Conservation (phyloP, 2,329 filamentous ascomycete genomes). For the Aphanocladium album region DNA sequence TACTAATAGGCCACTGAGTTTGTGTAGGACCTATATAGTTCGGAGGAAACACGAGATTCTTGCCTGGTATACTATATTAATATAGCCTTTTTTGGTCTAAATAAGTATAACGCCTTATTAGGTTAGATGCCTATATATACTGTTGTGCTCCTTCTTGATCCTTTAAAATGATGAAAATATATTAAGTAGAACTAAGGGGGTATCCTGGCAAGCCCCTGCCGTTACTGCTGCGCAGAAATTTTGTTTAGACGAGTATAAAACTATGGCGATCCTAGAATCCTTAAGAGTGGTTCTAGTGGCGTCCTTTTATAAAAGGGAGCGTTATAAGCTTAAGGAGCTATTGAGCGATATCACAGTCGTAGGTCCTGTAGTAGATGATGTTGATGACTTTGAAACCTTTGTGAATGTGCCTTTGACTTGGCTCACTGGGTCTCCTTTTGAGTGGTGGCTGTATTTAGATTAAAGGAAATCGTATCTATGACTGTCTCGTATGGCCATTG, state of each 20-base stretch:
- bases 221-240: conserved; percentile 1
- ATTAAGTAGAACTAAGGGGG: no score
- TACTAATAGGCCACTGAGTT: no score
- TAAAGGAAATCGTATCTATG: background rate
- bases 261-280: conserved; percentile 3
- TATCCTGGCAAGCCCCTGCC: no score
- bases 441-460: conserved; percentile 4
- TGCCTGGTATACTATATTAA: conserved; percentile 12
- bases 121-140: conserved; percentile 13
- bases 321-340: background rate
- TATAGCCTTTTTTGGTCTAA: conserved; percentile 15
- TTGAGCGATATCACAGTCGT: conserved; percentile 7
- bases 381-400: conserved; percentile 1
- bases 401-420: background rate
- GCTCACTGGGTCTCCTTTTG: background rate
- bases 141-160: conserved; percentile 8
- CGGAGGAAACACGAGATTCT: background rate
- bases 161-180: no score
- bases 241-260: background rate
- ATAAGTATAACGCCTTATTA: conserved; percentile 14
- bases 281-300: background rate
- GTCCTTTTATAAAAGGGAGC: background rate
- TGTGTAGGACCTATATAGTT: no score
- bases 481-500: background rate
- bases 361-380: conserved; percentile 3